phyloP scores from a whole-genome alignment of 495 filamentous ascomycete species.

The Trichocladium antarcticum region DNA sequence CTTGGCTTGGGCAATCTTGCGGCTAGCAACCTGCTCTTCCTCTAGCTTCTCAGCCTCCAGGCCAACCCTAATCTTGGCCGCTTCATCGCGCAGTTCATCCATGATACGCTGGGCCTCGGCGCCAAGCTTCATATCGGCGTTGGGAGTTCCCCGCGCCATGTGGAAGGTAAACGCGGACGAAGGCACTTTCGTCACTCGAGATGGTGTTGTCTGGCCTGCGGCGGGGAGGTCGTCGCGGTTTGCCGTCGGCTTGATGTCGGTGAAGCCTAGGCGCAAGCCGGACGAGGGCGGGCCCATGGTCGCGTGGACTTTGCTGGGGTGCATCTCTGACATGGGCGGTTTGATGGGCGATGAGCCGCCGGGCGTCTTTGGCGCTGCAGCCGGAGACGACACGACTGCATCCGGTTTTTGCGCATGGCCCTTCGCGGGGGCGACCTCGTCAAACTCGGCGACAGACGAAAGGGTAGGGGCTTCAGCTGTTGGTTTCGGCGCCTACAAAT shows the following conservation, averaged over 20 bases:
- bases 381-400: conserved; percentile 35
- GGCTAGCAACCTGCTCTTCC: conserved; percentile 34
- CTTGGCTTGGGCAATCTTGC: conserved; percentile 68
- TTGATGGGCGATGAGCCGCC: conserved; percentile 37
- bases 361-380: conserved; percentile 32
- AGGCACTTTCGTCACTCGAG: conserved; percentile 32
- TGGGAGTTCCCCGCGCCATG: conserved; percentile 37
- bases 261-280: conserved; percentile 55
- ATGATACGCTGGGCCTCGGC: conserved; percentile 66
- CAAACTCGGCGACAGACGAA: conserved; percentile 34
- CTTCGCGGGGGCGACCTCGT: conserved; percentile 24
- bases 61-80: conserved; percentile 53
- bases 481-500: conserved; percentile 13
- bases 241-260: conserved; percentile 40
- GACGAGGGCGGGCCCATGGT: conserved; percentile 61
- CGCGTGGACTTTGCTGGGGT: conserved; percentile 60
- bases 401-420: conserved; percentile 18
- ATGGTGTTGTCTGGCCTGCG: conserved; percentile 36
- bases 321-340: conserved; percentile 60
- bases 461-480: conserved; percentile 23
- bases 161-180: conserved; percentile 68
- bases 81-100: conserved; percentile 61
- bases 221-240: conserved; percentile 25
- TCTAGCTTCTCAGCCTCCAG: conserved; percentile 40
- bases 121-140: conserved; percentile 48